A percentile compares a stretch with the other conserved stretches of the same genome.
phyloP scores from a whole-genome alignment of 768 basidiomycete species.

The Tulasnella sp. region DNA sequence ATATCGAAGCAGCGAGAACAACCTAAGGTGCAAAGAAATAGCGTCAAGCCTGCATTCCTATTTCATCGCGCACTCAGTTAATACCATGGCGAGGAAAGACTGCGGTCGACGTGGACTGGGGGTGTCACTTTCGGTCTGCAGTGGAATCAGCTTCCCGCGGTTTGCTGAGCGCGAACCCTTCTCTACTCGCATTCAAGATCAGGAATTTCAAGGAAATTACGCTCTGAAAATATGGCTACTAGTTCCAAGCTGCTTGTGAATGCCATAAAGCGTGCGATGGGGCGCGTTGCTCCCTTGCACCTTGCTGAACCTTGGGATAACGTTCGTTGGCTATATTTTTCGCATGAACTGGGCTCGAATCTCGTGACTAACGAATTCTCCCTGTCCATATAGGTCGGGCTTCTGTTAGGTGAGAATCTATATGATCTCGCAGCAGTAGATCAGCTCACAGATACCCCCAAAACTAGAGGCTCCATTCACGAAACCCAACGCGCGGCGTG shows the following conservation, averaged over 20 bases:
- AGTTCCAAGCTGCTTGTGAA: not conserved
- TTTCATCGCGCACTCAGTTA: not conserved
- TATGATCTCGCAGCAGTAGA: constrained; percentile 58
- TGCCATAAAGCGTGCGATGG: constrained; percentile 51
- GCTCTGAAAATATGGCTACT: not conserved
- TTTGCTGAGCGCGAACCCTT: constrained; percentile 11
- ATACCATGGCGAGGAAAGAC: not conserved
- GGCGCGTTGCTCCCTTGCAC: constrained; percentile 77
- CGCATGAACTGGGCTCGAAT: constrained; percentile 13
- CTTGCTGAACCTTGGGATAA: constrained; percentile 95
- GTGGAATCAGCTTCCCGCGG: constrained; percentile 2
- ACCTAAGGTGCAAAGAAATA: constrained; percentile 53
- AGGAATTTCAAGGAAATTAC: not conserved
- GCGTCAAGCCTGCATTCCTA: not conserved
- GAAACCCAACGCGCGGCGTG: constrained; percentile 37
- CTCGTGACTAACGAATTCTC: constrained; percentile 6
- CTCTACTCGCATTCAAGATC: not conserved
- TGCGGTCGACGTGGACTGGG: constrained; percentile 14
- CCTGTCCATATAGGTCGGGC: constrained; percentile 53
- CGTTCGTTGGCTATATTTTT: constrained; percentile 47
- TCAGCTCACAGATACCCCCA: constrained; percentile 31
- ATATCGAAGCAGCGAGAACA: constrained; percentile 90
- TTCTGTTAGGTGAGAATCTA: constrained; percentile 69
- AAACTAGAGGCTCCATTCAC: constrained; percentile 40
- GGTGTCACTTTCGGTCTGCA: constrained; percentile 1